These are phyloP conservation scores for Aspergillus baeticus DNA, from an alignment of 495 filamentous ascomycete genomes.

Conservation along the genomic window DNA sequence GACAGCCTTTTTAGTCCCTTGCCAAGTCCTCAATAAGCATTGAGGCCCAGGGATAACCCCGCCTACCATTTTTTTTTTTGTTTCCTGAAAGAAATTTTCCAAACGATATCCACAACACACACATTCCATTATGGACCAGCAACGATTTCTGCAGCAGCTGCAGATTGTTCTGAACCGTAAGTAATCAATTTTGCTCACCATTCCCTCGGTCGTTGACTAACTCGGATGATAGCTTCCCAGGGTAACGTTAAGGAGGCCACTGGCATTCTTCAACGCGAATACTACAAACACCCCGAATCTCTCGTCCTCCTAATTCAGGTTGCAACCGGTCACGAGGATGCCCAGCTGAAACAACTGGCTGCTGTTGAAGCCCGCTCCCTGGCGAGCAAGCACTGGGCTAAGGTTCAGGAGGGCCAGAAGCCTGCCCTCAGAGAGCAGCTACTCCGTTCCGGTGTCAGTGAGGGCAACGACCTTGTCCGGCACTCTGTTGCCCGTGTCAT, in stretches of 20 bases:
- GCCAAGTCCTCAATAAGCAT: slow-evolving; percentile 12
- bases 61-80: slow-evolving; percentile 9
- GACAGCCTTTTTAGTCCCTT: slow-evolving; percentile 32
- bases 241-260: slow-evolving; percentile 80
- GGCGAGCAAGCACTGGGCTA: slow-evolving; percentile 82
- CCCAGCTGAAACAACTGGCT: slow-evolving; percentile 79
- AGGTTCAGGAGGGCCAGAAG: slow-evolving; percentile 64
- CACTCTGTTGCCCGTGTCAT: slow-evolving; percentile 88
- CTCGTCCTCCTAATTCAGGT: slow-evolving; percentile 83
- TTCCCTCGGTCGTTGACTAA: not conserved
- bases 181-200: slow-evolving; percentile 26
- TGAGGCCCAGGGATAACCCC: slow-evolving; percentile 27
- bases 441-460: slow-evolving; percentile 75
- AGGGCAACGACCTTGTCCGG: slow-evolving; percentile 69
- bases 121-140: slow-evolving; percentile 64
- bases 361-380: slow-evolving; percentile 82
- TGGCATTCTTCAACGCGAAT: slow-evolving; percentile 83
- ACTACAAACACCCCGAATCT: slow-evolving; percentile 80
- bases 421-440: slow-evolving; percentile 75
- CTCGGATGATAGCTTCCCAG: slow-evolving; percentile 34
- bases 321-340: slow-evolving; percentile 68
- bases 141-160: slow-evolving; percentile 70
- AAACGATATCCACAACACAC: slow-evolving; percentile 3
- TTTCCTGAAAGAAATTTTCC: slow-evolving; percentile 11
- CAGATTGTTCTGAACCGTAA: slow-evolving; percentile 73